Conservation (phyloP, 495 filamentous ascomycete species). For the Podospora pseudopauciseta region DNA sequence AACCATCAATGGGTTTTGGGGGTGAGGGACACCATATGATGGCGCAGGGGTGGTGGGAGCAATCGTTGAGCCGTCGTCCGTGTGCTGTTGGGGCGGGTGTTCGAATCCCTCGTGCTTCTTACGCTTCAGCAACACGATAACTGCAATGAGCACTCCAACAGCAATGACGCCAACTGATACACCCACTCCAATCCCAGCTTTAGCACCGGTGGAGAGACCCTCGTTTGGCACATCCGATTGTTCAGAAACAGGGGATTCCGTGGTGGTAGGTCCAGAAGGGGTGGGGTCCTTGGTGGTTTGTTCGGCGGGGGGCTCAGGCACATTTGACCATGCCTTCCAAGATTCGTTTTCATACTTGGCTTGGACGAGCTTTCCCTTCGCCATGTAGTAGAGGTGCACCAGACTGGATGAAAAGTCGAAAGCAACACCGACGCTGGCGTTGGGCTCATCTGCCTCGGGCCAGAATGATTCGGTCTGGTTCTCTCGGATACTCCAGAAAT, state of each 20-base stretch:
- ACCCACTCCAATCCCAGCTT: conserved; percentile 38
- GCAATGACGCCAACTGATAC: conserved; percentile 31
- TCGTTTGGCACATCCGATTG: not conserved
- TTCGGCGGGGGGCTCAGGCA: conserved; percentile 11
- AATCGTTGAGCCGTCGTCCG: conserved; percentile 17
- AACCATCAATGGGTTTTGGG: not conserved
- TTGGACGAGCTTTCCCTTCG: conserved; percentile 31
- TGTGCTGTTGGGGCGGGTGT: not conserved
- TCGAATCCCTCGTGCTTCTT: conserved; percentile 11
- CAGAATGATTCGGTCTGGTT: conserved; percentile 27
- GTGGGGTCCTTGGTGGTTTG: not conserved
- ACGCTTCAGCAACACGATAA: conserved; percentile 25
- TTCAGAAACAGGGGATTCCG: not conserved
- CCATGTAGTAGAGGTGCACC: conserved; percentile 37
- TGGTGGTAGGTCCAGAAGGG: not conserved
- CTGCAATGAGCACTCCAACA: conserved; percentile 24
- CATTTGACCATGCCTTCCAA: conserved; percentile 22
- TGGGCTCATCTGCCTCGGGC: conserved; percentile 36
- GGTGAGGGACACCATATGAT: conserved; percentile 18
- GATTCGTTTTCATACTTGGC: conserved; percentile 27
- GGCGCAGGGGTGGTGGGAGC: conserved; percentile 16
- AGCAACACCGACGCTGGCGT: conserved; percentile 30
- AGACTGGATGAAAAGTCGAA: conserved; percentile 21
- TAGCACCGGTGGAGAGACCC: conserved; percentile 35
- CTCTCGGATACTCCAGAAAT: conserved; percentile 20